Percentiles rank a stretch among this genome's conserved stretches.
Conservation (phyloP, 2,329 filamentous ascomycete genomes). For the Diaporthe caulivora region DNA sequence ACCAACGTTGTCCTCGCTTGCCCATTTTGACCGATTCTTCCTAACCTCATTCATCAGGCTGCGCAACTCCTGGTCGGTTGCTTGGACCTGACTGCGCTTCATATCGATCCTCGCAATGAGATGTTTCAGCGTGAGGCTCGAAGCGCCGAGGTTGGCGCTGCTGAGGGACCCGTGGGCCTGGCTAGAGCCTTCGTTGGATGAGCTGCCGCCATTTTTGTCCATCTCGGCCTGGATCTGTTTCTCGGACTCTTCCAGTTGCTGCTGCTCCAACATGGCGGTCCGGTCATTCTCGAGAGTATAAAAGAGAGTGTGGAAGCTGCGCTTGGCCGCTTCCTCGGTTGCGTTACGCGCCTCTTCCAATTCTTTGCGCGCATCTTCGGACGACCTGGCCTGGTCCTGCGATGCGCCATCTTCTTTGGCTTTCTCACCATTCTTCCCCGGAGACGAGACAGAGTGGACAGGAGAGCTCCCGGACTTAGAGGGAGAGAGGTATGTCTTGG, state of each 20-base stretch:
- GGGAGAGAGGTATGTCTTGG: conserved; percentile 73
- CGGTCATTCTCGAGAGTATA: conserved; percentile 96
- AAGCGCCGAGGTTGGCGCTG: conserved; percentile 93
- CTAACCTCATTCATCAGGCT: conserved; percentile 96
- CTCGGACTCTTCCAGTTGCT: conserved; percentile 95
- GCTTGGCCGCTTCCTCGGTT: conserved; percentile 89
- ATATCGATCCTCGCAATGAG: conserved; percentile 95
- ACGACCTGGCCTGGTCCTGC: conserved; percentile 73
- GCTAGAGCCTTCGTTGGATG: conserved; percentile 61
- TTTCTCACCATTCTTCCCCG: conserved; percentile 68
- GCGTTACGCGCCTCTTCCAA: conserved; percentile 92
- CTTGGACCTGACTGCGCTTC: conserved; percentile 89
- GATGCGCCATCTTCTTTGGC: conserved; percentile 61
- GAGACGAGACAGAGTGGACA: conserved; percentile 72
- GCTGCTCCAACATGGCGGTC: conserved; percentile 97
- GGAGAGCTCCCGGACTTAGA: conserved; percentile 78
- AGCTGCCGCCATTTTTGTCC: conserved; percentile 72
- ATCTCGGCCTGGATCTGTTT: conserved; percentile 97
- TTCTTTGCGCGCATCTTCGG: conserved; percentile 92
- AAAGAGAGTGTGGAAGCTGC: conserved; percentile 92
- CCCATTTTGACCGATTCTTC: conserved; percentile 99
- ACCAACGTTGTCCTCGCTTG: conserved; percentile 95
- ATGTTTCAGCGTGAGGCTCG: conserved; percentile 95
- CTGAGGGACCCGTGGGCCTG: conserved; percentile 89
- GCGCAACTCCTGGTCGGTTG: conserved; percentile 92